These are phyloP conservation scores for Saxophila tyrrhenica DNA, from an alignment of 495 filamentous ascomycete genomes.

Conservation along the genomic window DNA sequence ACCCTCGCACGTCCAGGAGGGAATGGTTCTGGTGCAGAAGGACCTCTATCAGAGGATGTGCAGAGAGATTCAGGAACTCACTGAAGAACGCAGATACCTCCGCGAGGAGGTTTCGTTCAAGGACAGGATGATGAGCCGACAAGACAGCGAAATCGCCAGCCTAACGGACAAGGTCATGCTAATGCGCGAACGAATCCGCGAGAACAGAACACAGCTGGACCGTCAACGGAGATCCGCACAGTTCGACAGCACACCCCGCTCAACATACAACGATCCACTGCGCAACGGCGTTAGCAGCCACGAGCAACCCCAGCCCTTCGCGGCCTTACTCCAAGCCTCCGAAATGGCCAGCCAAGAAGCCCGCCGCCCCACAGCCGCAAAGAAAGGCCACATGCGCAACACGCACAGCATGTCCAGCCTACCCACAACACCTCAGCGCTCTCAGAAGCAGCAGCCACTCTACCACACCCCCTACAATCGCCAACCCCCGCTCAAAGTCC, in stretches of 20 bases:
- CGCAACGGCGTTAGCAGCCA: slow-evolving; percentile 24
- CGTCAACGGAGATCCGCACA: slow-evolving; percentile 38
- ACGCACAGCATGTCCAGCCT: slow-evolving; percentile 68
- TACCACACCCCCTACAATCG: slow-evolving; percentile 14
- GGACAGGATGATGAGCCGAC: slow-evolving; percentile 57
- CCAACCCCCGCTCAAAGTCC: background rate
- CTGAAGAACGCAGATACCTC: slow-evolving; percentile 4
- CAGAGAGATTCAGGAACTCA: slow-evolving; percentile 12
- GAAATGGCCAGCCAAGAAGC: slow-evolving; percentile 65
- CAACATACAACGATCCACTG: slow-evolving; percentile 21
- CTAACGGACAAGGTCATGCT: slow-evolving; percentile 61
- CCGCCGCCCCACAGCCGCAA: slow-evolving; percentile 52
- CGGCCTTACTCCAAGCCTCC: slow-evolving; percentile 60
- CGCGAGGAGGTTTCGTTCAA: slow-evolving; percentile 35
- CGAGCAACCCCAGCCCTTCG: slow-evolving; percentile 38
- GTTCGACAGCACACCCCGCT: slow-evolving; percentile 17
- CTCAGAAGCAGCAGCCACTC: slow-evolving; percentile 21
- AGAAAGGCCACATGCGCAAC: slow-evolving; percentile 36
- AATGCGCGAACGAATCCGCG: slow-evolving; percentile 69
- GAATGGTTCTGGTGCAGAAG: slow-evolving; percentile 16
- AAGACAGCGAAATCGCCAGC: slow-evolving; percentile 54
- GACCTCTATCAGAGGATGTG: slow-evolving; percentile 18
- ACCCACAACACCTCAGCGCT: slow-evolving; percentile 57
- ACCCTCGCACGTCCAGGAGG: slow-evolving; percentile 16
- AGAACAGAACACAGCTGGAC: slow-evolving; percentile 76